Conservation (phyloP, 208 protist species). For the Novymonas esmeraldas region DNA sequence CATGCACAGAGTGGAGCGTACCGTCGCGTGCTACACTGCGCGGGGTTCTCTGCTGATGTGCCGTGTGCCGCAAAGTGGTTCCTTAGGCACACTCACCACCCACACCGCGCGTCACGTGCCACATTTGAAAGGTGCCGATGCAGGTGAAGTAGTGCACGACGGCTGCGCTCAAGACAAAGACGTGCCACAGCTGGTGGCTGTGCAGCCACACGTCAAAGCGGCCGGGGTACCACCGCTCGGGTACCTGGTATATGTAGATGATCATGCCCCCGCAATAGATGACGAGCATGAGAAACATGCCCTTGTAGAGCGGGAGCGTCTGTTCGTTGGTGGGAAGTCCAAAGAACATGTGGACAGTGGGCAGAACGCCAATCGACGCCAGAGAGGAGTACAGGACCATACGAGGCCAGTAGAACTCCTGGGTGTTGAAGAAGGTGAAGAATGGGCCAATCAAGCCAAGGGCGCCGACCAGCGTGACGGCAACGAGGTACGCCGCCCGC, state of each 20-base stretch:
- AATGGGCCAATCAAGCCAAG: slow-evolving; percentile 78
- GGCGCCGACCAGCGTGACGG: slow-evolving; percentile 70
- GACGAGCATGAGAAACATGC: slow-evolving; percentile 65
- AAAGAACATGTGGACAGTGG: slow-evolving; percentile 71
- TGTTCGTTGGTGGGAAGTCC: slow-evolving; percentile 42
- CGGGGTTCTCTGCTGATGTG: neutral
- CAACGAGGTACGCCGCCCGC: slow-evolving; percentile 63
- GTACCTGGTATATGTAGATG: slow-evolving; percentile 81
- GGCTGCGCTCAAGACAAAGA: slow-evolving; percentile 72
- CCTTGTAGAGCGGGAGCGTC: slow-evolving; percentile 46
- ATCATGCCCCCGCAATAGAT: slow-evolving; percentile 76
- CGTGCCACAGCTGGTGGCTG: slow-evolving; percentile 87
- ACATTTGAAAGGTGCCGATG: slow-evolving; percentile 64
- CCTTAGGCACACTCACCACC: slow-evolving; percentile 26
- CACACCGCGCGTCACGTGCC: slow-evolving; percentile 35
- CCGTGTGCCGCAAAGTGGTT: too few species aligned
- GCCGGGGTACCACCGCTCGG: slow-evolving; percentile 76
- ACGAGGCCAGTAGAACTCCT: slow-evolving; percentile 46
- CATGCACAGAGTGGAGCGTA: too few species aligned
- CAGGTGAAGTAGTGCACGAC: slow-evolving; percentile 77
- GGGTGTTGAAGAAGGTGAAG: slow-evolving; percentile 58
- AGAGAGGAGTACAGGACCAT: slow-evolving; percentile 79
- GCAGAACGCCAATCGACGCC: slow-evolving; percentile 66
- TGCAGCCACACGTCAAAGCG: slow-evolving; percentile 70
- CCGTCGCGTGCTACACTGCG: neutral